Conservation (phyloP, 805 yeast species). For the Nakazawaea peltata region DNA sequence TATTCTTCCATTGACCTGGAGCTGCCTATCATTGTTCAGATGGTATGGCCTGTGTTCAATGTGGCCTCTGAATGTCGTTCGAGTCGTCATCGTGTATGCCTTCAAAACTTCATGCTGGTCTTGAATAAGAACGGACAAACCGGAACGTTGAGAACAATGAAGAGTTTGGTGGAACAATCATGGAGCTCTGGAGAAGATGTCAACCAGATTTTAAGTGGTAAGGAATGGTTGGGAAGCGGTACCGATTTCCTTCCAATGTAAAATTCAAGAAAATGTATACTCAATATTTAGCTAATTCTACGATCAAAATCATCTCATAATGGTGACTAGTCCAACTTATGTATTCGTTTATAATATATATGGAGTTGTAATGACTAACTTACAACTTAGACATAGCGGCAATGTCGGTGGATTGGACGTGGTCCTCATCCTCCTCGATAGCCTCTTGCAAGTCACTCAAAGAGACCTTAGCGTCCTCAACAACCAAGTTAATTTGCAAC, state of each 20-base stretch:
- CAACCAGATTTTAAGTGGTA: slow-evolving; percentile 33
- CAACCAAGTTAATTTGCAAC: slow-evolving; percentile 96
- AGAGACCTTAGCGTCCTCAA: slow-evolving; percentile 95
- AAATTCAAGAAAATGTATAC: no score
- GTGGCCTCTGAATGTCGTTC: slow-evolving; percentile 36
- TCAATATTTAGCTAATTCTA: no score
- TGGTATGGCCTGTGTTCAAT: slow-evolving; percentile 56
- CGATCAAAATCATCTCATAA: background rate
- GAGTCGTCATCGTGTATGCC: slow-evolving; percentile 20
- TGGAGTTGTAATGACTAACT: slow-evolving; percentile 18
- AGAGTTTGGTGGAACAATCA: slow-evolving; percentile 32
- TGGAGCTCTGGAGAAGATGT: slow-evolving; percentile 37
- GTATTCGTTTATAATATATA: background rate
- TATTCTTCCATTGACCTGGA: slow-evolving; percentile 36
- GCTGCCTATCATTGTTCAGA: slow-evolving; percentile 46
- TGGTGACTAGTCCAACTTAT: no score
- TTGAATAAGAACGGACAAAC: slow-evolving; percentile 41
- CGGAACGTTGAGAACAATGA: slow-evolving; percentile 42
- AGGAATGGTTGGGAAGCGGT: slow-evolving; percentile 41
- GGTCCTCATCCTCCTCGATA: slow-evolving; percentile 93
- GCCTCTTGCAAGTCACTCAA: slow-evolving; percentile 76
- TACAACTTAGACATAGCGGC: slow-evolving; percentile 98
- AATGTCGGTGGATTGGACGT: slow-evolving; percentile 97
- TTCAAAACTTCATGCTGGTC: slow-evolving; percentile 28
- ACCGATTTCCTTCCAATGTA: slow-evolving; percentile 39